phyloP scores from a whole-genome alignment of 305 asterid genomes.

The Solanum hybrid region DNA sequence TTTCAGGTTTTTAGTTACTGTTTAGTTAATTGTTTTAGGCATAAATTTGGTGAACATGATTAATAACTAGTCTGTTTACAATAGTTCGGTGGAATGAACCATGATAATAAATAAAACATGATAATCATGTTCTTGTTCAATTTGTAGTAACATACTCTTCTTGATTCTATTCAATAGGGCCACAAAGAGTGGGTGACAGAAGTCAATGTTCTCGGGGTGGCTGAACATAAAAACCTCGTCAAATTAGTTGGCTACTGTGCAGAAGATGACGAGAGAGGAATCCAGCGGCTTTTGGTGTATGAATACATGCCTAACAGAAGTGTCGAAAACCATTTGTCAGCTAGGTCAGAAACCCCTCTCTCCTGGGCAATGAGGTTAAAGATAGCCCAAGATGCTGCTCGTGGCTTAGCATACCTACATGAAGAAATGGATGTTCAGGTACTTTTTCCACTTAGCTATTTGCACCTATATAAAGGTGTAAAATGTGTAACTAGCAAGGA shows the following conservation, averaged over 20 bases:
- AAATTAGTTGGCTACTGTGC: constrained; percentile 92
- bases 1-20: background rate
- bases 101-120: background rate
- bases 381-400: constrained; percentile 85
- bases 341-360: constrained; percentile 50
- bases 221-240: constrained; percentile 87
- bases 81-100: background rate
- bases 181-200: constrained; percentile 99
- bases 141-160: background rate
- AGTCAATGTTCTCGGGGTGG: constrained; percentile 89
- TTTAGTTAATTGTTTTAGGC: background rate
- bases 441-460: background rate
- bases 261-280: constrained; percentile 97
- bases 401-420: constrained; percentile 80
- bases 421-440: constrained; percentile 99
- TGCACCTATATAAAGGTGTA: background rate
- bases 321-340: constrained; percentile 83
- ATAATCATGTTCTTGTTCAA: background rate
- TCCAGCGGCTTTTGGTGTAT: constrained; percentile 82
- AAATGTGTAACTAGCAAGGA: background rate
- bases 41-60: background rate
- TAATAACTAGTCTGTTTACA: background rate
- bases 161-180: constrained; percentile 41
- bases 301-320: constrained; percentile 90
- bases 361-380: constrained; percentile 82